A percentile compares a stretch with the other conserved stretches of the same genome.
Evolutionary conservation across 139 green algal species (phyloP).

Genomic region (Chlorella sp.): DNA sequence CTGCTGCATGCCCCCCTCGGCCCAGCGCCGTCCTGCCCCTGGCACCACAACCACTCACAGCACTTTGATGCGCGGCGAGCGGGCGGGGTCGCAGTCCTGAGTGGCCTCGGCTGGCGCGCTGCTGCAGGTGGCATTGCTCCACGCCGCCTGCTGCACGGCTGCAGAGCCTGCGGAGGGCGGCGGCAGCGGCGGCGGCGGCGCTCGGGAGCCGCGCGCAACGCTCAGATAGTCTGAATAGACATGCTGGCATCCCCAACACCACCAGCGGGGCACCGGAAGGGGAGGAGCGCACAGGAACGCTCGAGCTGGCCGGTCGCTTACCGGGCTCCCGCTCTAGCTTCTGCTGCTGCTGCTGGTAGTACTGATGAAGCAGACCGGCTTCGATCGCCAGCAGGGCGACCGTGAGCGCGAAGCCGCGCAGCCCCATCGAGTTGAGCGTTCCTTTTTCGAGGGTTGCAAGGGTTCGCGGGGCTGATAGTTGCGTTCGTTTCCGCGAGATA

Average conservation of each 20-base stretch:
- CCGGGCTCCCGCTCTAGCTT: neutral
- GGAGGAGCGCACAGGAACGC: neutral
- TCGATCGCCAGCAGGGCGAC: neutral
- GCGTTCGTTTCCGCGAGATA: too few relatives aligned
- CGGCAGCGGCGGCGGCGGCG: neutral
- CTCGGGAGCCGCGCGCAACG: neutral
- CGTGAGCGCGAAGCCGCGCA: neutral
- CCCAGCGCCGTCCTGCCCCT: neutral
- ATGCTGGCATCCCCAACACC: neutral
- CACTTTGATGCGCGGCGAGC: conserved; percentile 5
- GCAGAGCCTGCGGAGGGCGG: neutral
- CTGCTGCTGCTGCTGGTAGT: neutral
- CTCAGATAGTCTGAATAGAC: neutral
- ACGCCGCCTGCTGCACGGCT: neutral
- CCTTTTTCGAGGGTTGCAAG: too few relatives aligned
- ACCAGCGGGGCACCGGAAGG: neutral
- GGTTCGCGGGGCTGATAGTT: too few relatives aligned
- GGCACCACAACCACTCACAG: neutral
- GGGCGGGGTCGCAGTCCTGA: neutral
- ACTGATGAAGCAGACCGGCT: neutral
- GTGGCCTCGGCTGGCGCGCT: neutral
- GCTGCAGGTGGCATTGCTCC: neutral
- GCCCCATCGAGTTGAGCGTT: neutral
- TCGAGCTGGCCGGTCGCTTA: neutral
- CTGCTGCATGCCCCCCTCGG: too few relatives aligned